Base-by-base conservation (phyloP, 345 rosid species). In the Clarkia xantiana region DNA sequence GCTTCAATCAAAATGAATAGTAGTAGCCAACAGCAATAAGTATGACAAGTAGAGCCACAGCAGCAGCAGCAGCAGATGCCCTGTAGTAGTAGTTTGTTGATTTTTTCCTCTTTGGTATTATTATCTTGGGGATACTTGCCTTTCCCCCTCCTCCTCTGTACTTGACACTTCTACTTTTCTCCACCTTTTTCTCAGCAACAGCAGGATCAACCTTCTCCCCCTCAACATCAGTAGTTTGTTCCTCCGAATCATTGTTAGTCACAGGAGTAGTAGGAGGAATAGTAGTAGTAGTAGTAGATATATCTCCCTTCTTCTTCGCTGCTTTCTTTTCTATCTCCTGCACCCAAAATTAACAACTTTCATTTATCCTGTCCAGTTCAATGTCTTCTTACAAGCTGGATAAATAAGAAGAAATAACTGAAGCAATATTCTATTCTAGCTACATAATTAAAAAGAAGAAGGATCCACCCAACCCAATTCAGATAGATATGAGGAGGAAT, bases 291-390 rank as follows among this genome's bases (percentile, higher is more conserved):
- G 69, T 38, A 42, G 49, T 36, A 20, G 71, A 57, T 45, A 59
- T 57, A 39, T 61, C 70, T 6, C 72, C 75, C 62, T 79, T 83
- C 86, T 80, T 86, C 82, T 80, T 91, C 42, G 78, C 36, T 29
- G 36, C 71, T 45, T 78, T 81, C 89, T 76, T 91, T 66, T 84
- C 94, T 36, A 66, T 83, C 17, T 78, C 96, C 98, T 91, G 94
- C 46, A 54, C 12, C 23, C 12, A 43, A 49, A 11, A 29, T 3
- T 14, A 29, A 6, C 13, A 15, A 18, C 9, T 47, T 1, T 20
- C 4, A 29, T 10, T 10, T 10, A 29, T 29, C 9, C 8, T 29
- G 36, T 7, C n/a, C n/a, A n/a, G 2, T 29, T 2, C 25, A 2
- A 22, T 22, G 5, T 5, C 2, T 22, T 5, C 2, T 22, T 22